Evolutionary conservation across 305 asterid species (phyloP), one percentile per base, ranked within the genome.

Genomic region (Plantago coronopus): DNA sequence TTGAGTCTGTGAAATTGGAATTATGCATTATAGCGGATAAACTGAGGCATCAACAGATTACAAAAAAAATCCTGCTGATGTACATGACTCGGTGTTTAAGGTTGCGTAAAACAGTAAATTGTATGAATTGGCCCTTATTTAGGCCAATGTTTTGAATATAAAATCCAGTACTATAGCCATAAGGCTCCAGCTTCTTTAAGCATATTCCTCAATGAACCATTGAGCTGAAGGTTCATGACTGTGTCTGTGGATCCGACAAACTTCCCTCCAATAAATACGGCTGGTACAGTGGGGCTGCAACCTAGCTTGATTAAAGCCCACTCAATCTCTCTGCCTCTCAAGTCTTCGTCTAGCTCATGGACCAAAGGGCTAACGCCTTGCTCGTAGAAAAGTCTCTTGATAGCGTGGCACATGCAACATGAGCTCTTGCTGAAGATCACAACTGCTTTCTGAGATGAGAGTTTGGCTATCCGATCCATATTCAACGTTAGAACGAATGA

Each of bases 141-240:
- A 17, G 54, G 54, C 54, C 54, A 48, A 17, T 18, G 7, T n/a
- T n/a, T n/a, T n/a, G n/a, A 11, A 34, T 34, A 2, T 8, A 14
- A 5, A 19, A 17, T 12, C 22, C 5, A 11, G 22, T 48, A 48
- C 54, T 50, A 50, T 21, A 74, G 79, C 79, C 79, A 74, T 20
- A 75, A 14, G 34, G 80, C 80, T 2, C 76, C 79, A 23, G 76
- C 79, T 48, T 75, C 79, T 62, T 47, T 74, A 66, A 71, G 68
- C 76, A 71, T 67, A 21, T 34, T 63, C 54, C 55, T 71, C 0
- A 75, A 62, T 3, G 80, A 55, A n/a, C 80, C 80, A 68, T 65
- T 57, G 15, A 75, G 67, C 22, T 67, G 77, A 54, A 68, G 74
- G 0, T 74, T 68, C 72, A 71, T 72, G 17, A 68, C 67, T 1